Conservation (phyloP, 148 eudicot species). For the Rheum nobile region DNA sequence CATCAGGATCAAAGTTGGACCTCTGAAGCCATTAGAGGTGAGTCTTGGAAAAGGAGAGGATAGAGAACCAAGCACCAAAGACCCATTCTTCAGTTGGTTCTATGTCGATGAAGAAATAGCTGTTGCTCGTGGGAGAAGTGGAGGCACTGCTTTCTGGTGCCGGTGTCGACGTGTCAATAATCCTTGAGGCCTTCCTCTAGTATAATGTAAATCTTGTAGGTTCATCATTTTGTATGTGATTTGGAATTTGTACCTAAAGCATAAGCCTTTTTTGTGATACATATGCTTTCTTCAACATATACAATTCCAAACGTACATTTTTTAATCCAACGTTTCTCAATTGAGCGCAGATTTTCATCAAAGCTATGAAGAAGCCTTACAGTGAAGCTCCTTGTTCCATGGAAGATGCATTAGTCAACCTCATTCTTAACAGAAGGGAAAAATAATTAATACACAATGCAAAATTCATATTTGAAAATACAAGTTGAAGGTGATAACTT, state of each 20-base stretch:
- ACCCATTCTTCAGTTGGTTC: slow-evolving; percentile 90
- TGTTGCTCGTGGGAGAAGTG: slow-evolving; percentile 87
- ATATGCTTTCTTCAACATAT: too few species aligned
- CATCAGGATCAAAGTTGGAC: slow-evolving; percentile 66
- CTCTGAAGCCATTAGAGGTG: slow-evolving; percentile 59
- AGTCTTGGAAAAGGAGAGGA: slow-evolving; percentile 52
- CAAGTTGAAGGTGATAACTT: neutral
- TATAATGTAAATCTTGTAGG: neutral
- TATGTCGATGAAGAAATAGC: slow-evolving; percentile 91
- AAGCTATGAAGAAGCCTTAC: too few species aligned
- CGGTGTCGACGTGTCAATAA: slow-evolving; percentile 45
- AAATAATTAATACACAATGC: neutral
- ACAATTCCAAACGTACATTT: too few species aligned
- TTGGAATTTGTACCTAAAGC: neutral
- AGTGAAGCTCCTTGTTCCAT: too few species aligned
- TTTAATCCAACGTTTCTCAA: too few species aligned
- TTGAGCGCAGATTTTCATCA: too few species aligned
- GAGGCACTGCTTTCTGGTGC: slow-evolving; percentile 97
- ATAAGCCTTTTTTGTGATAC: neutral
- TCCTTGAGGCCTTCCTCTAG: slow-evolving; percentile 8
- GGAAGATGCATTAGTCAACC: neutral
- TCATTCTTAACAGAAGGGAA: neutral
- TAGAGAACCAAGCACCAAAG: slow-evolving; percentile 60
- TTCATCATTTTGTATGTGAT: neutral
- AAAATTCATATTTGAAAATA: neutral